Evolutionary conservation across 1,139 yeast genomes (phyloP), one percentile per base, ranked within the genome.

Genomic region (Hansenula lynferdii): DNA sequence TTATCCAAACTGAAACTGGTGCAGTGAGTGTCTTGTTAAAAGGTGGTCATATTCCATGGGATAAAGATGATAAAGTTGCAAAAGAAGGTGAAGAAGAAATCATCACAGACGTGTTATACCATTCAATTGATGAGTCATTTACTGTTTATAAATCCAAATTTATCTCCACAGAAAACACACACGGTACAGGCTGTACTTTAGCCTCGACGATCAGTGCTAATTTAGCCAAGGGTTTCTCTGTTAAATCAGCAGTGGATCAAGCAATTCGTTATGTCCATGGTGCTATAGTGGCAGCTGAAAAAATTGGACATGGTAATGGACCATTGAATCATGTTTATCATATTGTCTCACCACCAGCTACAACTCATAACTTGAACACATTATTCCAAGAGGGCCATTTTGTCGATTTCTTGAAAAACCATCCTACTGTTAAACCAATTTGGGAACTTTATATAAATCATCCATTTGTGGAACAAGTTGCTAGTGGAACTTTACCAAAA

Each of bases 121-220:
- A 76, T 42, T 69, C 75, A 2, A 46, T 55, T 3, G 49, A 53
- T 0, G 68, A 65, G 5, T 50, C 54, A 1, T 59, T 67, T 31
- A 64, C 70, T 2, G 56, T 75, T 1, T 77, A 74, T 54, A 67
- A 69, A 44, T 77, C 89, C 8, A 58, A 57, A 3, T 75, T 58
- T 48, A 59, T 79, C 16, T 58, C 63, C 4, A 69, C 86, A 2
- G 56, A 61, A 5, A 75, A 80, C 51, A 79, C 89, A 1, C 97
- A 89, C 57, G 97, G 97, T 9, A 86, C 96, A 2, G 97, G 97
- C 0, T 89, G 97, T 58, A 85, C 96, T 0, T 65, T 89, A 37
- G 80, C 95, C 0, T 80, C 96, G 1, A 72, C 95, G 1, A 81
- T 89, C 49, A 82, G 95, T 0, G 78, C 94, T 1, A 79, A 84